Conservation (phyloP, 192 early-diverging fungal genomes). For the Kickxella alabastrina region DNA sequence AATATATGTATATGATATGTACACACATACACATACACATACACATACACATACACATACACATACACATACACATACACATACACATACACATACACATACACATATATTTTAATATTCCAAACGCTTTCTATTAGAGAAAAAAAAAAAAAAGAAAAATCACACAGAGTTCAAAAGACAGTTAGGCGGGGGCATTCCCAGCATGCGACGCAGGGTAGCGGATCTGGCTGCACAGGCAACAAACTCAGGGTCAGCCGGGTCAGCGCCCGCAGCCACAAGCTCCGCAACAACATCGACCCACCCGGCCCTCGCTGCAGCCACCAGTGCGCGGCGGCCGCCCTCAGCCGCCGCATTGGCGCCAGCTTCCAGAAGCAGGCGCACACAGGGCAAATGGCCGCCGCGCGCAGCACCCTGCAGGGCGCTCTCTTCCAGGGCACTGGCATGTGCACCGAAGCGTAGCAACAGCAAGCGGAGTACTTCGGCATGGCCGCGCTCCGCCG, state of each 20-base stretch:
- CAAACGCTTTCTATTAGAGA: too few species aligned
- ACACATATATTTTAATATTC: too few species aligned
- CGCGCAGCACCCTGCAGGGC: conserved; percentile 5
- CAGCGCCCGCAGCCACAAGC: conserved; percentile 37
- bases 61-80: too few species aligned
- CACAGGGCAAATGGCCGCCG: conserved; percentile 1
- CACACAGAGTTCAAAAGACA: too few species aligned
- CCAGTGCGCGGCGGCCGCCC: conserved; percentile 25
- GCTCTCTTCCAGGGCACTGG: neutral
- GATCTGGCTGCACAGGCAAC: conserved; percentile 19
- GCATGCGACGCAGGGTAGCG: neutral
- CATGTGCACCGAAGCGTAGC: neutral
- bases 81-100: too few species aligned
- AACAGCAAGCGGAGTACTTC: neutral
- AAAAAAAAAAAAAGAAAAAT: too few species aligned
- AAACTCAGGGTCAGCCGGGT: conserved; percentile 29
- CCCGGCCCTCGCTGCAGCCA: conserved; percentile 37
- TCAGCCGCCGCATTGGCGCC: conserved; percentile 21
- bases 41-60: too few species aligned
- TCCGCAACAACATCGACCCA: conserved; percentile 34
- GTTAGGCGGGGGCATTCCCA: too few species aligned
- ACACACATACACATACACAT: too few species aligned
- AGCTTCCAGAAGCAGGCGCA: conserved; percentile 20
- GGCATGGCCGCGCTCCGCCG: conserved; percentile 23
- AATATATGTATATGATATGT: too few species aligned